Conservation (phyloP, 345 rosid genomes). For the Citrus glauca region DNA sequence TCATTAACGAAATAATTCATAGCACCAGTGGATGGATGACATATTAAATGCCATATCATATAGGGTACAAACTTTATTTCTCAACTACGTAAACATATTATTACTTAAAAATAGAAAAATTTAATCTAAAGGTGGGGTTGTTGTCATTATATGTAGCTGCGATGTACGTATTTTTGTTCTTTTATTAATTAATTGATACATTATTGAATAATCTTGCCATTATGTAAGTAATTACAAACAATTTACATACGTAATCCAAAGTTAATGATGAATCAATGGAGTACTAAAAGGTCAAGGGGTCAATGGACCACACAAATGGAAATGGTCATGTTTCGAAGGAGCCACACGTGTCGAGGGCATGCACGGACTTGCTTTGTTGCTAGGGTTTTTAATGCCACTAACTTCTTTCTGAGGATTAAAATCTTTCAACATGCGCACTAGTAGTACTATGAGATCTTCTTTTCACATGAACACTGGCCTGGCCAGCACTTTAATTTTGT, state of each 20-base stretch:
- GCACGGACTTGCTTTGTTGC: background rate
- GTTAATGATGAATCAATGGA: too few relatives aligned
- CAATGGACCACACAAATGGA: too few relatives aligned
- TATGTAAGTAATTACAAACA: background rate
- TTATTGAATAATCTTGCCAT: background rate
- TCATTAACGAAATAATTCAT: too few relatives aligned
- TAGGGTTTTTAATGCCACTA: background rate
- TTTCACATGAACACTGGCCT: slow-evolving; percentile 9
- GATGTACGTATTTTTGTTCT: background rate
- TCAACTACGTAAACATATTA: too few relatives aligned
- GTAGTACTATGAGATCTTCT: background rate
- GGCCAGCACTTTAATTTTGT: slow-evolving; percentile 4
- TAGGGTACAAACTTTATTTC: too few relatives aligned
- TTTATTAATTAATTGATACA: too few relatives aligned
- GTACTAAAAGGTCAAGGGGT: too few relatives aligned
- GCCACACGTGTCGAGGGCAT: slow-evolving; percentile 7
- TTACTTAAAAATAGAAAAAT: too few relatives aligned
- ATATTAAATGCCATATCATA: too few relatives aligned
- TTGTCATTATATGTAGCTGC: background rate
- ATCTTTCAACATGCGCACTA: slow-evolving; percentile 9
- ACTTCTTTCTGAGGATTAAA: background rate
- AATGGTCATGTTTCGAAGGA: background rate
- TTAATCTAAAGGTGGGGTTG: background rate
- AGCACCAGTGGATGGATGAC: too few relatives aligned
- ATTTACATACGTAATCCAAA: too few relatives aligned